Evolutionary conservation across 495 filamentous ascomycete genomes (phyloP), one percentile per base, ranked within the genome.

Genomic region (Barbatosphaeria neglecta): DNA sequence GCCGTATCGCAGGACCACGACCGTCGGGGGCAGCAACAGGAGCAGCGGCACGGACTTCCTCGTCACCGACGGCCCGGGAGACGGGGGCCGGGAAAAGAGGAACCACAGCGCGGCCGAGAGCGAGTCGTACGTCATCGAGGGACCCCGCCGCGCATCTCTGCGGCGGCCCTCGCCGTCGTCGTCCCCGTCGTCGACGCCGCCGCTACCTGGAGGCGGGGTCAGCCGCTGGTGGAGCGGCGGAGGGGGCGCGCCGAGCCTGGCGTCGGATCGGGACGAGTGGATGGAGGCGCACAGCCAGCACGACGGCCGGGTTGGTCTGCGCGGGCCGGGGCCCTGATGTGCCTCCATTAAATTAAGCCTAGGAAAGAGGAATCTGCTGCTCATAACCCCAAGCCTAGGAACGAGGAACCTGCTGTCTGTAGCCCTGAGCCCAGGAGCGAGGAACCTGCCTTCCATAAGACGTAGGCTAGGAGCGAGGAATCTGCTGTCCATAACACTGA

Each of bases 41-140:
- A 49, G 25, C 57, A 54, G 15, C 56, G 56, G 41, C 24, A 51
- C 46, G 18, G 27, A 6, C 27, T 31, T 31, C 27, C 27, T 31
- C 27, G 27, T 6, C 27, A 13, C 27, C 27, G 27, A 6, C 27
- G 27, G 6, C 27, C 27, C 27, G 27, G 31, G 54, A 13, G 15
- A 47, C 10, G 5, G 15, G 25, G 23, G 6, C n/a, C 50, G 50
- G 15, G 45, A 55, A 11, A 17, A 31, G 8, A 20, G 38, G 2
- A 22, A 19, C 15, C 41, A 17, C 19, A 40, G 16, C 9, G 39
- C 50, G 6, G 41, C 46, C 19, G 42, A 47, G 23, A 62, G 59
- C 27, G 56, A 57, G 37, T 49, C 51, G 37, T 57, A 55, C 33
- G 41, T 59, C 43, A 57, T 62, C 44, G 50, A 50, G 22, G 53